These are phyloP conservation scores for Aspergillus ibericus DNA, from an alignment of 2,329 filamentous ascomycete species.

Conservation along the genomic window DNA sequence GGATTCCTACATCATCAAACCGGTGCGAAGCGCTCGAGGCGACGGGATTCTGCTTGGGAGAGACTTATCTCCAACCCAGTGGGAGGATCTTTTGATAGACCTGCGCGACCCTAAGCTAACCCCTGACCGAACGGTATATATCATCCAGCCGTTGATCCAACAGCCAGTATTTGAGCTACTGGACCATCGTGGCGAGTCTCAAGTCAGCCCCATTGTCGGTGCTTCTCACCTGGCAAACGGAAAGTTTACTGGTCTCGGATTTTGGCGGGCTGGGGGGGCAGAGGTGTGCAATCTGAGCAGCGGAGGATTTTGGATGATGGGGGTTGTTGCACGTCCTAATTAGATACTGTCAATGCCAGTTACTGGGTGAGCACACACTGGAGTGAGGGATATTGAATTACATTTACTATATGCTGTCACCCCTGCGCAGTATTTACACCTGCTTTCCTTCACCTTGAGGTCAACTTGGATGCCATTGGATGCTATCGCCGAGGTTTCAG, in stretches of 20 bases:
- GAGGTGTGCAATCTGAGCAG: not conserved
- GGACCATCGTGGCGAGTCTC: not conserved
- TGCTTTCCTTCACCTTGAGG: too few species aligned
- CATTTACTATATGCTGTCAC: too few species aligned
- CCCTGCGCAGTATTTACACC: too few species aligned
- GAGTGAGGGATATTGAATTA: too few species aligned
- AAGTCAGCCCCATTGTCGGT: not conserved
- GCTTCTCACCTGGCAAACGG: not conserved
- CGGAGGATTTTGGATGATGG: not conserved
- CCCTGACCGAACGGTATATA: not conserved
- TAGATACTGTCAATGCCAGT: not conserved
- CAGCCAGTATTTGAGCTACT: not conserved
- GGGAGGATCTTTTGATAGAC: not conserved
- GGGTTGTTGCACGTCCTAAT: not conserved
- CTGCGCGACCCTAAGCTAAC: not conserved
- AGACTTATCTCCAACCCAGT: constrained; percentile 1
- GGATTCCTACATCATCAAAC: constrained; percentile 28
- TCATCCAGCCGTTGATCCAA: constrained; percentile 8
- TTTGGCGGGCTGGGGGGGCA: not conserved
- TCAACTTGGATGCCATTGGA: too few species aligned
- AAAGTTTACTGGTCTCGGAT: not conserved
- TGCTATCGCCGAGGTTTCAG: not conserved
- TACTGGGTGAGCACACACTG: not conserved
- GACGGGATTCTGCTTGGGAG: constrained; percentile 2
- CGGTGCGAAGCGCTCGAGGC: constrained; percentile 11